These are phyloP conservation scores for Colletotrichum falcatum DNA, from an alignment of 2,329 filamentous ascomycete genomes.

Conservation along the genomic window DNA sequence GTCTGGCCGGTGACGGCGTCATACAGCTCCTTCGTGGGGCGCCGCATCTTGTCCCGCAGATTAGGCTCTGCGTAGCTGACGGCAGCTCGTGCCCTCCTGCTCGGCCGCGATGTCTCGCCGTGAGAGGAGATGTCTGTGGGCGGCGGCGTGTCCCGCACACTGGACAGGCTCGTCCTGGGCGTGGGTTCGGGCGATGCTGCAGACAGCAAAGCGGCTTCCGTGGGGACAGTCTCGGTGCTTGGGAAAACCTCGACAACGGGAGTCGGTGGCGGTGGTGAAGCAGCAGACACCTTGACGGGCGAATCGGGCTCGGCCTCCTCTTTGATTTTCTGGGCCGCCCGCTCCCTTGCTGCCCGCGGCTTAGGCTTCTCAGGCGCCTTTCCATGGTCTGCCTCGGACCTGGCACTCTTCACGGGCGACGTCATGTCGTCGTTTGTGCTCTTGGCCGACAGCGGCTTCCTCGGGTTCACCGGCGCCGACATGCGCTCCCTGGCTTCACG, in stretches of 20 bases:
- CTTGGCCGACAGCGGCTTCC: slow-evolving; percentile 67
- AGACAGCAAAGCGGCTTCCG: slow-evolving; percentile 57
- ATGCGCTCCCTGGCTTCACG: slow-evolving; percentile 55
- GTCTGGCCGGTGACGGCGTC: slow-evolving; percentile 79
- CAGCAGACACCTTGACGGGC: slow-evolving; percentile 13
- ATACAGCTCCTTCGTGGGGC: slow-evolving; percentile 80
- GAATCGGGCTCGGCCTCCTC: slow-evolving; percentile 34
- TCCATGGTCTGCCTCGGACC: slow-evolving; percentile 45
- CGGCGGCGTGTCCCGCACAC: slow-evolving; percentile 68
- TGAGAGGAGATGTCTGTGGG: slow-evolving; percentile 67
- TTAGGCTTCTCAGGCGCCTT: slow-evolving; percentile 47
- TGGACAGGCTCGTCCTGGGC: slow-evolving; percentile 50
- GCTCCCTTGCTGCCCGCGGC: slow-evolving; percentile 44
- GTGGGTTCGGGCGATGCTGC: slow-evolving; percentile 63
- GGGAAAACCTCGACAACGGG: slow-evolving; percentile 35
- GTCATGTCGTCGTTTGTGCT: slow-evolving; percentile 70
- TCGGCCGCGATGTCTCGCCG: slow-evolving; percentile 71
- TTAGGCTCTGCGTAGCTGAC: slow-evolving; percentile 89
- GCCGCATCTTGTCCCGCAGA: slow-evolving; percentile 84
- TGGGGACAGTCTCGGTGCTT: slow-evolving; percentile 49
- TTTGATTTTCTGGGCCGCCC: slow-evolving; percentile 48
- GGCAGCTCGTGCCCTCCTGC: slow-evolving; percentile 73
- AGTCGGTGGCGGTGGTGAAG: slow-evolving; percentile 19
- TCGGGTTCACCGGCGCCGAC: slow-evolving; percentile 47
- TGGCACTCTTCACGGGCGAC: slow-evolving; percentile 67